Conservation (phyloP, 1,139 yeast genomes). For the Hemisphaericaspora xylanilytica region DNA sequence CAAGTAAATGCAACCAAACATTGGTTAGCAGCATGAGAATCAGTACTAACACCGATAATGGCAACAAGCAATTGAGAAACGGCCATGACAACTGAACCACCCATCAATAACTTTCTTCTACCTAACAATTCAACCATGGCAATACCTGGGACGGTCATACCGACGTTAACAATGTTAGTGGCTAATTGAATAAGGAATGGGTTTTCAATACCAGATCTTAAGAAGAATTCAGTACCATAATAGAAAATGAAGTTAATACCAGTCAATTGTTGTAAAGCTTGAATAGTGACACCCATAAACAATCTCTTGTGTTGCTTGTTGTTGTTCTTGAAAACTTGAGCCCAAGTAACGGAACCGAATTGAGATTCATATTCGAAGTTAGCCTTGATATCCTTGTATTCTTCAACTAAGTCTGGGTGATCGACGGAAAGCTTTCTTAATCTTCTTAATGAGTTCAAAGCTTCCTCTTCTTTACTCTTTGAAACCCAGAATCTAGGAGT, state of each 20-base stretch:
- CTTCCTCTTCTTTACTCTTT: conserved; percentile 52
- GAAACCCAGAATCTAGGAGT: conserved; percentile 72
- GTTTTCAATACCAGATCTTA: conserved; percentile 51
- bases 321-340: conserved; percentile 29
- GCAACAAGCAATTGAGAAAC: conserved; percentile 66
- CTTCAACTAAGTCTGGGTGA: conserved; percentile 41
- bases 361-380: conserved; percentile 34
- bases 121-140: conserved; percentile 36
- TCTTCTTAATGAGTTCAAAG: conserved; percentile 38
- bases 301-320: conserved; percentile 38
- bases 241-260: conserved; percentile 73
- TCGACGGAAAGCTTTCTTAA: conserved; percentile 38
- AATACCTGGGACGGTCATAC: conserved; percentile 38
- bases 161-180: conserved; percentile 39
- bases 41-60: conserved; percentile 55
- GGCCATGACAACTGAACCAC: conserved; percentile 65
- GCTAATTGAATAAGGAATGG: conserved; percentile 36
- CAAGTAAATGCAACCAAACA: conserved; percentile 63
- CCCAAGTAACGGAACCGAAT: conserved; percentile 34
- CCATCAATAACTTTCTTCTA: conserved; percentile 35
- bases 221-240: conserved; percentile 66
- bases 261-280: conserved; percentile 66
- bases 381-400: conserved; percentile 38
- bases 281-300: conserved; percentile 32
- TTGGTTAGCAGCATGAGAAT: conserved; percentile 47